These are phyloP conservation scores for Penicillium roqueforti DNA, from an alignment of 495 filamentous ascomycete species.

Conservation along the genomic window DNA sequence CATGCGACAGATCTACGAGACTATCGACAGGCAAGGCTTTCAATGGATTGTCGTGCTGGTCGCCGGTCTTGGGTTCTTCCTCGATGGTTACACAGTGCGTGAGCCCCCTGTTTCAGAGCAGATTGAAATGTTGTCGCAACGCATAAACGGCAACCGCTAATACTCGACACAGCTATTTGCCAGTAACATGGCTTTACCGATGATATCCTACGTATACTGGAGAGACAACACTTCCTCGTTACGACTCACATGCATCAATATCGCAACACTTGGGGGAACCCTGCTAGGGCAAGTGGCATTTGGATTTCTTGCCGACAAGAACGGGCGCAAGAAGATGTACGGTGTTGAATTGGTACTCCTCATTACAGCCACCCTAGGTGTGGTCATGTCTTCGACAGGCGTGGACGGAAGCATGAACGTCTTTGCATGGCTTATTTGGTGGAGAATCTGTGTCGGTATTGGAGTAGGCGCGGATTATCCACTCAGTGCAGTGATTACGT, in stretches of 20 bases:
- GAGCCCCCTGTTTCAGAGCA: neutral
- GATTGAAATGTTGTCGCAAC: neutral
- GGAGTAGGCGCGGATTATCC: slow-evolving; percentile 57
- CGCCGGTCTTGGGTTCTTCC: slow-evolving; percentile 63
- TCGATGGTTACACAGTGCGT: slow-evolving; percentile 63
- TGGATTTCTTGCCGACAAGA: slow-evolving; percentile 57
- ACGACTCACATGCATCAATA: slow-evolving; percentile 51
- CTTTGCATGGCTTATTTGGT: slow-evolving; percentile 54
- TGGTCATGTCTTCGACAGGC: slow-evolving; percentile 45
- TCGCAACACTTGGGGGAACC: slow-evolving; percentile 55
- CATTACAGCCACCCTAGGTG: slow-evolving; percentile 52
- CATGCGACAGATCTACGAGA: slow-evolving; percentile 47
- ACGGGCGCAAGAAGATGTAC: slow-evolving; percentile 61
- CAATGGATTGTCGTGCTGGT: slow-evolving; percentile 53
- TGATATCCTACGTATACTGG: slow-evolving; percentile 62
- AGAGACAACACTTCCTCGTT: slow-evolving; percentile 35
- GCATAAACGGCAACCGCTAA: slow-evolving; percentile 4
- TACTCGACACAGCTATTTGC: slow-evolving; percentile 47
- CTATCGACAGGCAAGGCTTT: slow-evolving; percentile 44
- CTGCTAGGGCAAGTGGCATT: slow-evolving; percentile 59
- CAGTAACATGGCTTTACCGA: slow-evolving; percentile 60
- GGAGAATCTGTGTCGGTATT: slow-evolving; percentile 54
- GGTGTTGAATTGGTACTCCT: slow-evolving; percentile 59
- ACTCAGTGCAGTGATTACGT: slow-evolving; percentile 56
- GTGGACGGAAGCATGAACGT: slow-evolving; percentile 49